Evolutionary conservation across 257 asterid species (phyloP), one percentile per base, ranked within the genome.

Genomic region (Solanum piurae): DNA sequence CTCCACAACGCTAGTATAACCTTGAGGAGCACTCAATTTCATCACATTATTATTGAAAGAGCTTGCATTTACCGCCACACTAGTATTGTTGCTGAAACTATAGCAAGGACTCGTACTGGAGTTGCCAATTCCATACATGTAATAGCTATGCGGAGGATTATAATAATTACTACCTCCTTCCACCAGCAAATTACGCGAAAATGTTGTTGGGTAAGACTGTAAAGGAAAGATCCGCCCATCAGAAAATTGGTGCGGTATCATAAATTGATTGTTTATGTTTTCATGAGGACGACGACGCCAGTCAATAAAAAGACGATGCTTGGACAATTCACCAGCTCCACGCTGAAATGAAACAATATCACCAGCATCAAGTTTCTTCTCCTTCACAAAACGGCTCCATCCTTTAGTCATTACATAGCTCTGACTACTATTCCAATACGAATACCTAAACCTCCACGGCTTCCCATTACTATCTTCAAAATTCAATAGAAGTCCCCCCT

Each of bases 351-450:
- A 95, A 66, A 96, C 98, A n/a, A 92, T 87, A 77, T 96, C 98
- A 0, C 98, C 98, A 75, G 98, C 98, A 86, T 95, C 98, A 31
- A 95, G 94, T 92, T 94, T 94, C 88, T 95, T 95, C 74, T 95
- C 98, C 91, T 95, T 95, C 23, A 95, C 98, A 80, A 95, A 95
- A 9, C 98, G 94, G 91, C 96, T 93, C 98, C 98, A 96, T 0
- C 99, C 99, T 64, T 96, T 96, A 5, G 99, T 96, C 98, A 96
- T 96, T 1, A 96, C 99, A 89, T 96, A 96, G 90, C 99, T 96
- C 91, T 96, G 99, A 93, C 98, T 95, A 89, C 99, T 95, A 94
- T 95, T 96, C 99, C 99, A 95, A 89, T 96, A 95, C 1, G 98
- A 95, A 92, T 96, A 96, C 64, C 99, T 84, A 85, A 96, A 96